Conservation (phyloP, 2,329 filamentous ascomycete genomes). For the Alternaria sp. region DNA sequence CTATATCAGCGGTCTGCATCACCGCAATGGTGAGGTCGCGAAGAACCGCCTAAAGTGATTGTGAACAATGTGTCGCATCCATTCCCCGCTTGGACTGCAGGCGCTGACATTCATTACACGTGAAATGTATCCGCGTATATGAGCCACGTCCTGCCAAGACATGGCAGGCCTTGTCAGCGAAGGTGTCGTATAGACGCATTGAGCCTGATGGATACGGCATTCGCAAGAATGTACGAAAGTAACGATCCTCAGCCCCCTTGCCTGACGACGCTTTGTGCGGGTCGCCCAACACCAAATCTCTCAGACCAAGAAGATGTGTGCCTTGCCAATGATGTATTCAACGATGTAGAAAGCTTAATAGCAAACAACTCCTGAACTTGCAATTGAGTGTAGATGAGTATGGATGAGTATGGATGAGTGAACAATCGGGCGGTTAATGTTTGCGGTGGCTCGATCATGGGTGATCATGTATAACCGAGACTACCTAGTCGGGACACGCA, state of each 20-base stretch:
- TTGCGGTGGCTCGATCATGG: slow-evolving; percentile 13
- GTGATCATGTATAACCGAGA: slow-evolving; percentile 5
- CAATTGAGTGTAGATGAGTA: slow-evolving; percentile 2
- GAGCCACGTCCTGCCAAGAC: neutral
- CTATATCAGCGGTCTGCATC: slow-evolving; percentile 3
- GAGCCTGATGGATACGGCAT: slow-evolving; percentile 21
- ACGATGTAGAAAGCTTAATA: neutral
- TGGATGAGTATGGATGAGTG: slow-evolving; percentile 24
- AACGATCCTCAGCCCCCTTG: slow-evolving; percentile 38
- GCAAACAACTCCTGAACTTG: slow-evolving; percentile 3
- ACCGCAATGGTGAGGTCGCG: neutral
- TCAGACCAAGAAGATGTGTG: slow-evolving; percentile 13
- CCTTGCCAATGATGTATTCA: slow-evolving; percentile 7
- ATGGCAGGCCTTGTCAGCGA: slow-evolving; percentile 9
- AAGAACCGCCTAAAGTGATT: neutral
- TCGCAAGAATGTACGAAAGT: slow-evolving; percentile 37
- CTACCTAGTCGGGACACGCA: neutral
- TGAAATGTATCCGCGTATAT: slow-evolving; percentile 22
- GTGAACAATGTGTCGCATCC: neutral
- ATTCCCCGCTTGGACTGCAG: slow-evolving; percentile 6
- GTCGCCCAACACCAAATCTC: slow-evolving; percentile 15
- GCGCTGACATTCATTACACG: slow-evolving; percentile 32
- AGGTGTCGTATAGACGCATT: slow-evolving; percentile 23
- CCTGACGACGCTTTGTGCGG: slow-evolving; percentile 37
- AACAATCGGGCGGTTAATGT: slow-evolving; percentile 5